Base-by-base conservation (phyloP, 306 rosid species). In the Senna tora region DNA sequence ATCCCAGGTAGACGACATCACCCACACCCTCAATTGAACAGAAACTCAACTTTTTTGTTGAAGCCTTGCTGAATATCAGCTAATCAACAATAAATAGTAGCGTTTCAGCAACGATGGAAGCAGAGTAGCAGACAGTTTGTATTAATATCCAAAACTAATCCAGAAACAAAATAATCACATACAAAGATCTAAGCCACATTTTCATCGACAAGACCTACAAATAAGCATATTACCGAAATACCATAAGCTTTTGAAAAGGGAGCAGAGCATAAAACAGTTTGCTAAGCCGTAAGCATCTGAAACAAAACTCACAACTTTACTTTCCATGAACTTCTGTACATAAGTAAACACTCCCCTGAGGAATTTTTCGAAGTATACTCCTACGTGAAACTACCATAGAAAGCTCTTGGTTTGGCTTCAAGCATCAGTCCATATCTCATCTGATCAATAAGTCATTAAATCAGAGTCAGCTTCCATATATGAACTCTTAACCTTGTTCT, bases 391-490 rank as follows among this genome's bases (percentile, higher is more conserved):
- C 2, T 12, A 28, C 14, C 4, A 30, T 39, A 28, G 21, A 7
- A 33, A 33, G 65, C 46, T 32, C 21, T 50, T 33, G 13, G 22
- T 33, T 59, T 16, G 12, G 19, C 45, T 34, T 59, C 15, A 3
- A 7, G 13, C 46, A 15, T 9, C 12, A 25, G 7, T 55, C 8
- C 36, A 25, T 22, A 1, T 55, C 17, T 4, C 4, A 5, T 1
- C 12, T 2, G 67, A 43, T 64, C 32, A 61, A 61, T 32, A 61
- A 9, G 54, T 20, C 38, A 43, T 30, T 20, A 22, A 64, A 64
- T 11, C 12, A 9, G 28, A 60, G 17, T 42, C 20, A 41, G 5
- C 33, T 41, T 63, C 34, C 16, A 6, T 12, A 1, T 6, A 39
- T 39, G 34, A 63, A 63, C 11, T 20, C 22, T 16, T 15, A 16